These are phyloP conservation scores for Crucihimalaya himalaica DNA, from an alignment of 345 rosid genomes.

Conservation along the genomic window DNA sequence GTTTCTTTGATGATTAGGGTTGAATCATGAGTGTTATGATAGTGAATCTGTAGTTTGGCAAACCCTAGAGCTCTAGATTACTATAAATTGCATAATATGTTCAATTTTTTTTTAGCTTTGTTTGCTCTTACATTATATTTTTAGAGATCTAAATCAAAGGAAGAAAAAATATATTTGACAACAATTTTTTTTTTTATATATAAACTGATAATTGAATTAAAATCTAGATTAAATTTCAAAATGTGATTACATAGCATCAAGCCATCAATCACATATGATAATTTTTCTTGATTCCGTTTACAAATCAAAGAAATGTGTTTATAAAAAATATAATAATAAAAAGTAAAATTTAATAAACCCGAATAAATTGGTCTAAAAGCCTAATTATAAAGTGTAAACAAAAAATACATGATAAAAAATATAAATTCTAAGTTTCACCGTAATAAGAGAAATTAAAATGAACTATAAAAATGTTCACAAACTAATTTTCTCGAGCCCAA, in stretches of 20 bases:
- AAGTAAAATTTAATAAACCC: neutral
- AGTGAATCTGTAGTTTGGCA: neutral
- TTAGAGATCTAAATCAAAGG: too few species aligned
- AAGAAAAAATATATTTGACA: too few species aligned
- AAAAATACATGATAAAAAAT: too few species aligned
- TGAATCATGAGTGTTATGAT: neutral
- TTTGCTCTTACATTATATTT: too few species aligned
- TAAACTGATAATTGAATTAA: too few species aligned
- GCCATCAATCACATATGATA: too few species aligned
- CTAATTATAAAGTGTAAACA: neutral
- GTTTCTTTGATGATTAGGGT: neutral
- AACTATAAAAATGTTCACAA: neutral
- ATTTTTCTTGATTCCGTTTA: too few species aligned
- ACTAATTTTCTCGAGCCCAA: neutral
- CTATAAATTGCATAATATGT: neutral
- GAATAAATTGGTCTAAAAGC: neutral
- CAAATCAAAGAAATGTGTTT: too few species aligned
- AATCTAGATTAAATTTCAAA: too few species aligned
- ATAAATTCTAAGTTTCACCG: neutral
- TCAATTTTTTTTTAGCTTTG: too few species aligned
- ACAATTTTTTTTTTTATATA: too few species aligned
- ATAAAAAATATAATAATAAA: neutral
- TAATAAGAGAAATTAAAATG: neutral
- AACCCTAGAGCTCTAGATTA: slow-evolving; percentile 1
- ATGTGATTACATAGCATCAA: too few species aligned